Evolutionary conservation across 2,329 filamentous ascomycete genomes (phyloP).

Genomic region (Diaporthe australafricana): DNA sequence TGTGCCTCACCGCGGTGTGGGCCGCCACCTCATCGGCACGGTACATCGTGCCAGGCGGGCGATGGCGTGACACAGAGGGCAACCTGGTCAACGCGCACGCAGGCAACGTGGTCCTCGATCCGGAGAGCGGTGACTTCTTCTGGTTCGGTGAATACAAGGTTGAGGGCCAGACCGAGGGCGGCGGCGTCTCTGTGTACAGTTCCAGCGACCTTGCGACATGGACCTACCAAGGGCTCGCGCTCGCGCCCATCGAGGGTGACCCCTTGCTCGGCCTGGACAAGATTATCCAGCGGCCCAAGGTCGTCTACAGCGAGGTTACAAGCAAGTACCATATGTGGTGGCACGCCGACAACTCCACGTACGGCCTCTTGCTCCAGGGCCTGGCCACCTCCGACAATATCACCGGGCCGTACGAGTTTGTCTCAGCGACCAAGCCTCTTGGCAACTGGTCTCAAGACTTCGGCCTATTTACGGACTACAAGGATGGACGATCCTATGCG

Average conservation of each 20-base stretch:
- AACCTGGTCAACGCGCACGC: constrained; percentile 73
- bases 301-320: constrained; percentile 66
- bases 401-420: constrained; percentile 62
- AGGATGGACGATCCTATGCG: constrained; percentile 64
- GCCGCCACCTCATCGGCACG: constrained; percentile 35
- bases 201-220: constrained; percentile 71
- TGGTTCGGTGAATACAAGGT: constrained; percentile 73
- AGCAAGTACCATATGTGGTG: constrained; percentile 68
- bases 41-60: constrained; percentile 71
- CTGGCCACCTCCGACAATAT: constrained; percentile 61
- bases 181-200: constrained; percentile 70
- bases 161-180: constrained; percentile 68
- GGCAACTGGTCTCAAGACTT: constrained; percentile 72
- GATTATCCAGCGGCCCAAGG: constrained; percentile 73
- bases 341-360: constrained; percentile 68
- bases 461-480: constrained; percentile 67
- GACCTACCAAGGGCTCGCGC: constrained; percentile 66
- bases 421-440: constrained; percentile 62
- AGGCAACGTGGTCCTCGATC: constrained; percentile 64
- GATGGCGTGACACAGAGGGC: constrained; percentile 71
- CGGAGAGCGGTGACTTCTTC: constrained; percentile 66
- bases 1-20: constrained; percentile 17
- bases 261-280: constrained; percentile 64
- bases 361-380: constrained; percentile 66
- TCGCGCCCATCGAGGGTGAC: constrained; percentile 67